A percentile compares a stretch with the other conserved stretches of the same genome.
Conservation (phyloP, 1,284 basidiomycete species). For the Cerioporus squamosus region DNA sequence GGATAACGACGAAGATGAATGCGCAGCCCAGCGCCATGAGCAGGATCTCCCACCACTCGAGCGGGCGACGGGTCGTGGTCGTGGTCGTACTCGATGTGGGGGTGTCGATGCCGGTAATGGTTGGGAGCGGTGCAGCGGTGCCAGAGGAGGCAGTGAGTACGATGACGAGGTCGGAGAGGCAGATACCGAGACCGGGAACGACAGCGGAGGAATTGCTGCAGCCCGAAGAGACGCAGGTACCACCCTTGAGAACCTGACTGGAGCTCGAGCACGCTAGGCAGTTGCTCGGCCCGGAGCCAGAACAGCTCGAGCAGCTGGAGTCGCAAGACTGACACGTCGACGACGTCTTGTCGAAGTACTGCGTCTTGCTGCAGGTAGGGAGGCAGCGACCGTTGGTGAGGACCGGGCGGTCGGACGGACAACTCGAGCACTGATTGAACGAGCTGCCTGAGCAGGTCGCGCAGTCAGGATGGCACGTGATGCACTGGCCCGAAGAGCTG, state of each 20-base stretch:
- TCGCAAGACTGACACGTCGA: constrained; percentile 73
- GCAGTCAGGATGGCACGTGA: constrained; percentile 82
- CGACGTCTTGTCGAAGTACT: constrained; percentile 72
- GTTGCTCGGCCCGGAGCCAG: constrained; percentile 59
- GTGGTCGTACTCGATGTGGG: constrained; percentile 39
- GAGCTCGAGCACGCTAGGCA: constrained; percentile 77
- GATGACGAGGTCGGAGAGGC: constrained; percentile 74
- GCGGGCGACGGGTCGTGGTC: constrained; percentile 30
- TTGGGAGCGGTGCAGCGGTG: constrained; percentile 55
- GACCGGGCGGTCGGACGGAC: constrained; percentile 69
- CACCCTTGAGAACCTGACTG: constrained; percentile 62
- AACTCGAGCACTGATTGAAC: constrained; percentile 79
- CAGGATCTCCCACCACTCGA: constrained; percentile 82
- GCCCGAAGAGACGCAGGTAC: constrained; percentile 63
- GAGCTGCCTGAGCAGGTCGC: constrained; percentile 71
- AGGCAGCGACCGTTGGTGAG: constrained; percentile 75
- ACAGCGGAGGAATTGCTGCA: constrained; percentile 59
- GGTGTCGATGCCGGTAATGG: constrained; percentile 55
- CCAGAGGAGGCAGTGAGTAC: constrained; percentile 49
- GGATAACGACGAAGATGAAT: constrained; percentile 69
- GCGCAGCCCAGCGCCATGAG: constrained; percentile 81
- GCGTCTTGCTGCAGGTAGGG: constrained; percentile 68
- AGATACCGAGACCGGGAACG: constrained; percentile 73
- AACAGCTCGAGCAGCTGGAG: constrained; percentile 74
- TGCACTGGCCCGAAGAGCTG: constrained; percentile 64